Conservation (phyloP, 148 eudicot species). For the Heliamphora exappendiculata region DNA sequence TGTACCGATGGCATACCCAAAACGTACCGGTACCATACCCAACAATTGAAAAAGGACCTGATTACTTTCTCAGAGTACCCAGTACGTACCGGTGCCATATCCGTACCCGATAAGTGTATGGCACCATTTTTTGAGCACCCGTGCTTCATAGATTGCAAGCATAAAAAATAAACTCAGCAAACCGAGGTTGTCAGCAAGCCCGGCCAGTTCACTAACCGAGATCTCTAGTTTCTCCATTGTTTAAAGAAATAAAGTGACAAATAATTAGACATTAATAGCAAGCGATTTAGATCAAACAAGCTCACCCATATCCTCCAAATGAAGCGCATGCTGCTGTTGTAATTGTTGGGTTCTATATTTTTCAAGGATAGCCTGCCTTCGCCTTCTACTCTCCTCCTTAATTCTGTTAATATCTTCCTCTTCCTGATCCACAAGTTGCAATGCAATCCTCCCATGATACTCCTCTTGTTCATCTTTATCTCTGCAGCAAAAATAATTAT, state of each 20-base stretch:
- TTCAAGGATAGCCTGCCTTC: constrained; percentile 89
- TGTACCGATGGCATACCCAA: no score
- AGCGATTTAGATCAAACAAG: constrained; percentile 8
- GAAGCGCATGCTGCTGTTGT: constrained; percentile 31
- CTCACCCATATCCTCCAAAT: constrained; percentile 28
- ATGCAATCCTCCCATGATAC: constrained; percentile 48
- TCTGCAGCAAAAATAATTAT: constrained; percentile 29
- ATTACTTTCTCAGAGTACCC: no score
- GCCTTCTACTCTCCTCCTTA: constrained; percentile 93
- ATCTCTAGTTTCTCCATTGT: background rate
- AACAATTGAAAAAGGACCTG: no score
- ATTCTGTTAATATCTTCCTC: constrained; percentile 71
- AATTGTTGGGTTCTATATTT: constrained; percentile 57
- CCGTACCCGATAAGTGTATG: no score
- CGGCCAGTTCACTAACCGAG: background rate
- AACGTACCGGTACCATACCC: no score
- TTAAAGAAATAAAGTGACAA: background rate
- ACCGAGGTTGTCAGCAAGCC: background rate
- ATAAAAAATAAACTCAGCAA: background rate
- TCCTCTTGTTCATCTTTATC: constrained; percentile 58
- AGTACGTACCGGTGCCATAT: no score
- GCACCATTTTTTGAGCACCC: no score
- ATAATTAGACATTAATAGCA: background rate
- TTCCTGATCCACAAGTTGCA: constrained; percentile 69
- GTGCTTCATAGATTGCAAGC: no score